Conservation (phyloP, 148 eudicot genomes). For the Simmondsia chinensis region DNA sequence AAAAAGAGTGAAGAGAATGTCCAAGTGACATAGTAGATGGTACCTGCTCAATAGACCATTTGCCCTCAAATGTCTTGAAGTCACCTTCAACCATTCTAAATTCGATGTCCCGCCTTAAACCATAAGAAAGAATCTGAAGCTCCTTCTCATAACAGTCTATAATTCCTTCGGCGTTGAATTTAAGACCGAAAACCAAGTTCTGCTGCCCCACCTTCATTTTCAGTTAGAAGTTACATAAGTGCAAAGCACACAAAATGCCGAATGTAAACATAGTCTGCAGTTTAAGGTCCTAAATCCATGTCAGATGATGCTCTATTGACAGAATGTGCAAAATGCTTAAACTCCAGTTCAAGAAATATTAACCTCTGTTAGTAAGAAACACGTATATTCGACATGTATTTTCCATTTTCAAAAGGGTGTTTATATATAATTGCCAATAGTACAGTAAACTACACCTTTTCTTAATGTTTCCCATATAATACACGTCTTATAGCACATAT, state of each 20-base stretch:
- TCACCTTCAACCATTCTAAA: conserved; percentile 84
- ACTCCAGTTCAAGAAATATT: no score
- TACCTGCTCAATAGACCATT: conserved; percentile 74
- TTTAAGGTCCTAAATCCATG: no score
- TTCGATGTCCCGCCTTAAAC: conserved; percentile 56
- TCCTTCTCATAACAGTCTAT: conserved; percentile 66
- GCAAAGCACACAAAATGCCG: neutral
- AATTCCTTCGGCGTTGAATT: conserved; percentile 64
- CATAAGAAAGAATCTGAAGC: conserved; percentile 33
- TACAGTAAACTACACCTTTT: no score
- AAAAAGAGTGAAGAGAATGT: neutral
- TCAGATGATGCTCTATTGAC: no score
- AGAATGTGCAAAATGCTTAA: no score
- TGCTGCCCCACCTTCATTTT: conserved; percentile 56
- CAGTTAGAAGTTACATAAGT: neutral
- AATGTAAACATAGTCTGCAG: no score
- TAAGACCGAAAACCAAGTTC: conserved; percentile 54
- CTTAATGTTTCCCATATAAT: no score
- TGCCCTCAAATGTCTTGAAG: conserved; percentile 60
- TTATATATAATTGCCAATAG: no score
- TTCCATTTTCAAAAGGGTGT: no score
- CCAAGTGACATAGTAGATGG: neutral
- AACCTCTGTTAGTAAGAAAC: no score
- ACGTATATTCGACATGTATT: no score
- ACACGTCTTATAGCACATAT: no score